A percentile compares a stretch with the other conserved stretches of the same genome.
Conservation (phyloP, 495 filamentous ascomycete species). For the Pyrenula massariospora region DNA sequence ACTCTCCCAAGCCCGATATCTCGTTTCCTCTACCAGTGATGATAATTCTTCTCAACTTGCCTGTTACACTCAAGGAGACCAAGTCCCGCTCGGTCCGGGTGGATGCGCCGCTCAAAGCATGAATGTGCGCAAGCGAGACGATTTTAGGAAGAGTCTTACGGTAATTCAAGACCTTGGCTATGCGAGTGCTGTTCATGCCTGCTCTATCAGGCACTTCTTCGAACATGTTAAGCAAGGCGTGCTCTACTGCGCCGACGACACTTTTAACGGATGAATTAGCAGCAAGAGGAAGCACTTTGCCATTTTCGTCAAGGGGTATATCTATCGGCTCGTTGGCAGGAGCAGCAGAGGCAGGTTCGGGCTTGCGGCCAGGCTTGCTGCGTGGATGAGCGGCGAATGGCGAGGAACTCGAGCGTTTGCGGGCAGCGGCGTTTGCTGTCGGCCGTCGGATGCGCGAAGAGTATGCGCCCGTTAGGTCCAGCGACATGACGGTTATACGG, state of each 20-base stretch:
- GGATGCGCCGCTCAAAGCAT: conserved; percentile 50
- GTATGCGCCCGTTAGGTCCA: conserved; percentile 17
- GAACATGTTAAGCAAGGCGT: conserved; percentile 56
- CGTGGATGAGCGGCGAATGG: conserved; percentile 43
- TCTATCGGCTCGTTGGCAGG: conserved; percentile 14
- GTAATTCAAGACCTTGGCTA: conserved; percentile 59
- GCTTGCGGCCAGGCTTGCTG: conserved; percentile 35
- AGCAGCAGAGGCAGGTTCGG: conserved; percentile 6
- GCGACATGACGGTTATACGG: conserved; percentile 8
- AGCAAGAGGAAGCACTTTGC: conserved; percentile 37
- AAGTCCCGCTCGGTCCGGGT: conserved; percentile 67
- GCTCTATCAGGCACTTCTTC: conserved; percentile 49
- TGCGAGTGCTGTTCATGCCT: conserved; percentile 65
- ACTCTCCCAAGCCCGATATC: conserved; percentile 53
- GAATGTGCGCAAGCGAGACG: conserved; percentile 60
- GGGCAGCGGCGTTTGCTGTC: conserved; percentile 13
- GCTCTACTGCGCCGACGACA: conserved; percentile 51
- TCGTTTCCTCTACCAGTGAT: conserved; percentile 53
- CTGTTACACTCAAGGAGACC: conserved; percentile 45
- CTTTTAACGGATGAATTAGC: conserved; percentile 44
- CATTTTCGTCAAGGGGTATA: conserved; percentile 35
- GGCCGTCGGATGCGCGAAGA: conserved; percentile 19
- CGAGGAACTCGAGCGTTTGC: conserved; percentile 27
- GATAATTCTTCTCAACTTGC: conserved; percentile 51
- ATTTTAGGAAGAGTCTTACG: conserved; percentile 55